Evolutionary conservation across 2,329 filamentous ascomycete species (phyloP), one percentile per base, ranked within the genome.

Genomic region (Ceratocystis alfenasii): DNA sequence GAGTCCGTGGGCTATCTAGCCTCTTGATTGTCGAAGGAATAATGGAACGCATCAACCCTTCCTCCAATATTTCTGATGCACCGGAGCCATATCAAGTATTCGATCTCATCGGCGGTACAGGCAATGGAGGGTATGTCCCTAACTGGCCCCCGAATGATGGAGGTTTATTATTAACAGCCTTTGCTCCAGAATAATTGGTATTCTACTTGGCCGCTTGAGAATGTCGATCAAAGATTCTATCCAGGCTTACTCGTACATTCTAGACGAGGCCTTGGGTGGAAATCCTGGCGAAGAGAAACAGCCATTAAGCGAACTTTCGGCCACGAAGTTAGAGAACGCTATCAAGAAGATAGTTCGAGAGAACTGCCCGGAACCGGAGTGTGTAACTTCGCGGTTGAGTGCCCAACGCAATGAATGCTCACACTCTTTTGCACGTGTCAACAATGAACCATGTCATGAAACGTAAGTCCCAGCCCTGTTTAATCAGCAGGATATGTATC

Each of bases 91-190:
- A 70, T 59, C 71, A 73, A 30, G 65, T 69, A 41, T 74, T 73
- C 63, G 69, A 74, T 25, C 65, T 73, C n/a, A 72, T 73, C 50
- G 72, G 71, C 50, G 72, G 72, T 22, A 73, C 72, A 22, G 72
- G 71, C 63, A 73, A 72, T 1, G 71, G 72, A 53, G 71, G 71
- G 71, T 72, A 63, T 28, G 66, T 46, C 17, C 6, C 45, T n/a
- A 28, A 30, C 20, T 22, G 33, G 25, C 25, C 25, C 25, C 25
- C 25, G 3, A 28, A 50, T 20, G 20, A n/a, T 1, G 0, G 0
- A 4, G 25, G 4, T 28, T 28, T 28, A 28, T 28, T 28, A 28
- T 28, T 28, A 28, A 28, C 3, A 28, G 6, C 46, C 20, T 50
- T 50, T 7, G 25, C 25, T 28, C 4, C 20, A 50, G 46, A 5